Conservation (phyloP, 441 rosid species). For the Heliophila coronopifolia region DNA sequence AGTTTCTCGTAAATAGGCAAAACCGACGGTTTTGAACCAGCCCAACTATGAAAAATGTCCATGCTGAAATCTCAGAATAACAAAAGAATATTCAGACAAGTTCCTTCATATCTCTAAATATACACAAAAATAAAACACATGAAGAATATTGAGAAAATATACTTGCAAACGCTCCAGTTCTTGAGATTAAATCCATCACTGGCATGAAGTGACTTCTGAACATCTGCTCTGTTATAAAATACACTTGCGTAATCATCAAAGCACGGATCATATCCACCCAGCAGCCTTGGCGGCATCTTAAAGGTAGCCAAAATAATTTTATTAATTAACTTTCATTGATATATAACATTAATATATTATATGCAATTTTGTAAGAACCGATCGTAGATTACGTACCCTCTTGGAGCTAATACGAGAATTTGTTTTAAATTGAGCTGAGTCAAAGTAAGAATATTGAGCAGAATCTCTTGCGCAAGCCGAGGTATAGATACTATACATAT, state of each 20-base stretch:
- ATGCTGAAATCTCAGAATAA: no score
- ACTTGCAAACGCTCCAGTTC: conserved; percentile 95
- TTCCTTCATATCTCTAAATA: background rate
- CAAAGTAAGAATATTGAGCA: conserved; percentile 33
- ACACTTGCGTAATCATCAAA: conserved; percentile 55
- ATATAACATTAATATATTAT: no score
- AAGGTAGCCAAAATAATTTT: no score
- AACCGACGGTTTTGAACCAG: conserved; percentile 42
- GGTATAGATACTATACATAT: conserved; percentile 84
- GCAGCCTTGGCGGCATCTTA: conserved; percentile 67
- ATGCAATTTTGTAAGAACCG: no score
- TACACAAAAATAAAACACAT: background rate
- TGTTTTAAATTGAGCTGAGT: conserved; percentile 10
- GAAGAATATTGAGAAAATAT: conserved; percentile 8
- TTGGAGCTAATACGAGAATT: conserved; percentile 14
- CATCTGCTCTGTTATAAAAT: conserved; percentile 67
- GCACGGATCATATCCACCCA: conserved; percentile 81
- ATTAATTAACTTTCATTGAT: no score
- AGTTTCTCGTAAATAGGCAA: conserved; percentile 74
- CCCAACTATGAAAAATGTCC: conserved; percentile 38
- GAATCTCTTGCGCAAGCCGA: conserved; percentile 52
- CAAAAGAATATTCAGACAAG: background rate
- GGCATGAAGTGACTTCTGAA: conserved; percentile 72
- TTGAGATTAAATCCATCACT: conserved; percentile 39
- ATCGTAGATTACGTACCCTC: no score